phyloP scores from a whole-genome alignment of 2,329 filamentous ascomycete genomes.

The Fonsecaea nubica region DNA sequence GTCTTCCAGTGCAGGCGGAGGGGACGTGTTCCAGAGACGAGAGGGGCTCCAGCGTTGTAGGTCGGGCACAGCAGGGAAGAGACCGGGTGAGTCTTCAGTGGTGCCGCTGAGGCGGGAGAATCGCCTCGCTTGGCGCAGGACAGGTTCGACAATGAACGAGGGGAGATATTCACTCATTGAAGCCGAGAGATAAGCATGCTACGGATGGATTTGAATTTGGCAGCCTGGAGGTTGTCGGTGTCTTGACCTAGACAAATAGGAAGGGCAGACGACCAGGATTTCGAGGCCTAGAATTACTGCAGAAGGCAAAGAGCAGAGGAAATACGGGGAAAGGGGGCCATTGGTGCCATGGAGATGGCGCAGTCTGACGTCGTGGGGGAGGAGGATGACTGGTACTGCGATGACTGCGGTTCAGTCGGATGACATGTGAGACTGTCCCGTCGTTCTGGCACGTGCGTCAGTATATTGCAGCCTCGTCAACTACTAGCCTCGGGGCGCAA shows the following conservation, averaged over 20 bases:
- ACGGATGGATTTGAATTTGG: constrained; percentile 6
- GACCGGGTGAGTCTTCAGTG: constrained; percentile 38
- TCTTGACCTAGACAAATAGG: background rate
- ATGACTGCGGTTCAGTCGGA: constrained; percentile 2
- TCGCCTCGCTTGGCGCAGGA: constrained; percentile 52
- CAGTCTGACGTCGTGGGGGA: constrained; percentile 18
- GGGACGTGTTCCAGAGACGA: constrained; percentile 37
- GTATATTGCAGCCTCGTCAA: background rate
- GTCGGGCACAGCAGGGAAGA: constrained; percentile 40
- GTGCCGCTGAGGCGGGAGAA: constrained; percentile 45
- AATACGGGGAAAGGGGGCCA: constrained; percentile 20
- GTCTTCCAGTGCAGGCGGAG: constrained; percentile 34
- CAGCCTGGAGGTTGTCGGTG: background rate
- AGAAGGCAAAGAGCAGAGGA: background rate
- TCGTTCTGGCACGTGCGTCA: constrained; percentile 2
- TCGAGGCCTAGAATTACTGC: background rate
- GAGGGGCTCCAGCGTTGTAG: constrained; percentile 39
- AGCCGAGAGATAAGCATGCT: constrained; percentile 24
- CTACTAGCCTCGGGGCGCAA: background rate
- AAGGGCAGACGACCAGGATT: constrained; percentile 18
- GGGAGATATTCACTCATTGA: constrained; percentile 54
- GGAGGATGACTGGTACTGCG: background rate
- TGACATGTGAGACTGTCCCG: constrained; percentile 15
- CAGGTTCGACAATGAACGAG: constrained; percentile 53
- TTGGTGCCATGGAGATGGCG: background rate